Base-by-base conservation (phyloP, 2,329 filamentous ascomycete species). In the Parastagonospora nodorum region DNA sequence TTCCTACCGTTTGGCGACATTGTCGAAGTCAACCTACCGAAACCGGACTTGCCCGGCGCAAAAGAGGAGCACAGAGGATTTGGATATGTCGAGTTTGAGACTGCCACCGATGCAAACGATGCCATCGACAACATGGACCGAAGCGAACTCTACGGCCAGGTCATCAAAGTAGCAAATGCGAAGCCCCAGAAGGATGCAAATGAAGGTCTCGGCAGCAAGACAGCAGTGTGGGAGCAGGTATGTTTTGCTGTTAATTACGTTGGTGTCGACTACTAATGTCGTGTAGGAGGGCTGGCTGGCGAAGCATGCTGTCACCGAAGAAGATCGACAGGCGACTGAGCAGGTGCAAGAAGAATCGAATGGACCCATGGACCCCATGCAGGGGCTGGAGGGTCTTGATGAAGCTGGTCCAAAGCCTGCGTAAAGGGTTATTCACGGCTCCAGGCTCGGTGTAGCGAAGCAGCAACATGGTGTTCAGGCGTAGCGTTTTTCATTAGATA, bases 61-160 rank as follows among this genome's bases (percentile, higher is more conserved):
- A 85, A 83, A 41, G 90, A 95, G 35, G 79, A 86, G 28, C 94
- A 99, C 73, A 83, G 92, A 45, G 94, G 95, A 1, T 99, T 97
- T 74, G 94, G 92, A 51, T 97, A 99, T 72, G 90, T 99, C 43
- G 94, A 99, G 70, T 99, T 90, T 68, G 92, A 97, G 66, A 84
- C 91, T 50, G 82, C 86, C 10, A 84, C 88, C 50, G 94, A 99
- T 75, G 93, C 92, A 27, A 87, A 87, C 67, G 93, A 97, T 75
- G 94, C 94, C 43, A 96, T 99, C 73, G 92, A 97, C 80, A 99
- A 99, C 72, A 97, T 99, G 93, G 91, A 99, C 71, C 92, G 96
- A 73, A 89, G 92, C 53, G 93, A 97, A 77, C 84, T 99, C 39
- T 97, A 93, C 71, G 95, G 94, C 9, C 85, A 90, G 52, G 88